Evolutionary conservation across 495 filamentous ascomycete species (phyloP).

Genomic region (Penicillium macrosclerotiorum): DNA sequence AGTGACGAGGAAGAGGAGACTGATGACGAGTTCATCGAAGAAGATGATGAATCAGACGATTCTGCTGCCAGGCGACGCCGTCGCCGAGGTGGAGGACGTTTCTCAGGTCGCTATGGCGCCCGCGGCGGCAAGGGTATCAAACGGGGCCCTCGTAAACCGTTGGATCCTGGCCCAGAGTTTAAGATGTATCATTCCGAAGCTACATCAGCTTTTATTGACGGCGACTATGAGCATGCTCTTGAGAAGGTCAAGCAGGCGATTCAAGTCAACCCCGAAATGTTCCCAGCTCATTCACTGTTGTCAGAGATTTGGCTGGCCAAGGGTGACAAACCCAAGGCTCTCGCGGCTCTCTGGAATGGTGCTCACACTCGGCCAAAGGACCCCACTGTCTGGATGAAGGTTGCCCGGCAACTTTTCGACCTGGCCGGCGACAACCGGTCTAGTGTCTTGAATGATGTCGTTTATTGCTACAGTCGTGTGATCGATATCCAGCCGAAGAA

Average conservation of each 20-base stretch:
- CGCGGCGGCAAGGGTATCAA: conserved; percentile 50
- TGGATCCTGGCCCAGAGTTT: conserved; percentile 73
- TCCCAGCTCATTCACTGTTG: conserved; percentile 71
- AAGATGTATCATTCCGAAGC: conserved; percentile 69
- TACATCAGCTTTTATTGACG: conserved; percentile 64
- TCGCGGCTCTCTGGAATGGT: conserved; percentile 66
- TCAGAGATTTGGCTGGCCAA: conserved; percentile 69
- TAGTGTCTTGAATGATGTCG: conserved; percentile 52
- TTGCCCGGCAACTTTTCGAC: conserved; percentile 65
- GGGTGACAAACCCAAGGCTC: conserved; percentile 63
- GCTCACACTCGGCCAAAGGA: conserved; percentile 71
- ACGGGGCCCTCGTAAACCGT: conserved; percentile 66
- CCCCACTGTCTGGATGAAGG: conserved; percentile 62
- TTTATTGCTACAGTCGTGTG: conserved; percentile 69
- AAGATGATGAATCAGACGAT: conserved; percentile 27
- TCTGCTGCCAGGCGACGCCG: conserved; percentile 26
- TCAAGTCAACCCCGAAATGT: conserved; percentile 79
- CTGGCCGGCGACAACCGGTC: conserved; percentile 52
- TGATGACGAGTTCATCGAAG: conserved; percentile 33
- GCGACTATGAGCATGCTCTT: conserved; percentile 62
- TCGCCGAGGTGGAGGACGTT: conserved; percentile 37
- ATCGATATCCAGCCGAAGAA: conserved; percentile 59
- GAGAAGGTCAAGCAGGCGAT: conserved; percentile 65
- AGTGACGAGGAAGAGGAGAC: conserved; percentile 36
- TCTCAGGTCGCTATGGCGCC: conserved; percentile 43